These are phyloP conservation scores for Camillea tinctor DNA, from an alignment of 2,329 filamentous ascomycete genomes.

Conservation along the genomic window DNA sequence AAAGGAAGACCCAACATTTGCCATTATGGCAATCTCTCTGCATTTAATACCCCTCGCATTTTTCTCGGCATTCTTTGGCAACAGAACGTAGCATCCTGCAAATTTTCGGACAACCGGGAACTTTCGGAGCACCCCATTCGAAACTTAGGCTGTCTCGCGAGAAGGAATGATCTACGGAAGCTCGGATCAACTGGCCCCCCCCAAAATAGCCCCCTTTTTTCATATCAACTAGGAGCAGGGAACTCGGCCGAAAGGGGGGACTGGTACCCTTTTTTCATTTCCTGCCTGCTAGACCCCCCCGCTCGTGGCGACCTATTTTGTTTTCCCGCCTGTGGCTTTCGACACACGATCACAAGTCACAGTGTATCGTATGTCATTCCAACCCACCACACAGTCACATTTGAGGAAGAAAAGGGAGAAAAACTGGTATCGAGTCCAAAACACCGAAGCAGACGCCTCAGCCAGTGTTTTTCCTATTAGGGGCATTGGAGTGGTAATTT, in stretches of 20 bases:
- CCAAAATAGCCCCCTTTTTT: background rate
- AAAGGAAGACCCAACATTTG: background rate
- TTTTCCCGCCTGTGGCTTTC: background rate
- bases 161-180: background rate
- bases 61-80: background rate
- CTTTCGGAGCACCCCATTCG: background rate
- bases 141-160: background rate
- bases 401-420: background rate
- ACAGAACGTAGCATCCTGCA: background rate
- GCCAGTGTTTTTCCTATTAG: background rate
- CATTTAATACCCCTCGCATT: background rate
- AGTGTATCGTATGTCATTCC: constrained; percentile 7
- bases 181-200: background rate
- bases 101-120: background rate
- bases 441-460: background rate
- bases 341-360: constrained; percentile 14
- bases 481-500: background rate
- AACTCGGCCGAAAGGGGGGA: background rate
- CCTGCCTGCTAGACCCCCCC: too few relatives aligned
- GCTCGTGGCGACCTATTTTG: too few relatives aligned
- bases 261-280: background rate
- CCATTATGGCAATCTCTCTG: background rate
- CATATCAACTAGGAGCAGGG: too few relatives aligned
- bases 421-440: background rate
- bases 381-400: background rate